Evolutionary conservation across 1,139 yeast species (phyloP).

Genomic region (Geotrichum klebahnii): DNA sequence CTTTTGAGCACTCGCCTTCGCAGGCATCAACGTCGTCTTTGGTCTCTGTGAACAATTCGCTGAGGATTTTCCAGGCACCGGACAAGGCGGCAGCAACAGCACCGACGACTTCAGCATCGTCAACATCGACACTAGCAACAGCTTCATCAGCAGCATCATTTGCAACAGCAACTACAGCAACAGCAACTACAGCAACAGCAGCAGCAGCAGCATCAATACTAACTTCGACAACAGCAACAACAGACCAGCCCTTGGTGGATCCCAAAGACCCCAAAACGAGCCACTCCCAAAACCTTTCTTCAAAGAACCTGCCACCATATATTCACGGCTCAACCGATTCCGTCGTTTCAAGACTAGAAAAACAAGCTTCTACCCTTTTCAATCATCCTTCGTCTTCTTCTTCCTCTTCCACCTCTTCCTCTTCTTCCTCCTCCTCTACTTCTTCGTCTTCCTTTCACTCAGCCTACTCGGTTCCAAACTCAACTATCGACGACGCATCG

Average conservation of each 20-base stretch:
- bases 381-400: constrained; percentile 2
- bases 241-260: constrained; percentile 6
- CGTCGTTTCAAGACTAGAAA: constrained; percentile 1
- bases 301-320: constrained; percentile 5
- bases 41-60: too few relatives aligned
- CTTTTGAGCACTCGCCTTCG: too few relatives aligned
- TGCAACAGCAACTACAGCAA: constrained; percentile 1
- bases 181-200: constrained; percentile 9
- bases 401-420: constrained; percentile 6
- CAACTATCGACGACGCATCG: not conserved
- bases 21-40: too few relatives aligned
- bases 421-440: not conserved
- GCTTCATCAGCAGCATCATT: not conserved
- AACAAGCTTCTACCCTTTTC: not conserved
- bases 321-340: not conserved
- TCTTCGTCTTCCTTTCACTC: constrained; percentile 3
- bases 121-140: not conserved
- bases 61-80: too few relatives aligned
- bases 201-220: constrained; percentile 7
- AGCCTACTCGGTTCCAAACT: not conserved
- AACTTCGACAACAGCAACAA: not conserved
- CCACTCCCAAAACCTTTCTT: not conserved
- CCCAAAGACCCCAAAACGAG: not conserved
- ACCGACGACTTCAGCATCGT: not conserved
- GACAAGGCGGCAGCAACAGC: not conserved